Percentiles rank a stretch among this genome's conserved stretches.
These are phyloP conservation scores for Ailanthus altissimus DNA, from an alignment of 345 rosid genomes.

Conservation along the genomic window DNA sequence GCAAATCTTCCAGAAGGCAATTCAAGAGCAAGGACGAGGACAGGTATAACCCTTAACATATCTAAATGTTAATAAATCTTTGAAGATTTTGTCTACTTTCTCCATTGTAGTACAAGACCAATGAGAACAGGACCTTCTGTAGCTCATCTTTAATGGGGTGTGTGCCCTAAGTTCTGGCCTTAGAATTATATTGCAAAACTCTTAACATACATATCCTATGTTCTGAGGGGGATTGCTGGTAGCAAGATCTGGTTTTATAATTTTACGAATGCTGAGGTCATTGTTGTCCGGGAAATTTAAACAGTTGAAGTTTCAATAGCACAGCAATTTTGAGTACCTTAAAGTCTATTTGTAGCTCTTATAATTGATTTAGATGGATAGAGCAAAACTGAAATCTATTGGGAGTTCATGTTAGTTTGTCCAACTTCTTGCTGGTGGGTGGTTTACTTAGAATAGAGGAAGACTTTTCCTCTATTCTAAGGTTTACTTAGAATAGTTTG, in stretches of 20 bases:
- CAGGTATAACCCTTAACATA: slow-evolving; percentile 46
- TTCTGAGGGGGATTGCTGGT: neutral
- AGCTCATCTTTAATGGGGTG: neutral
- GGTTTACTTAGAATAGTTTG: too few species aligned
- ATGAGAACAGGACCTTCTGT: neutral
- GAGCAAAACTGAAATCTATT: neutral
- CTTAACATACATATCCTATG: neutral
- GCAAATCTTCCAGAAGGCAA: slow-evolving; percentile 89
- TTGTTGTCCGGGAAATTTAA: neutral
- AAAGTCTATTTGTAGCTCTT: neutral
- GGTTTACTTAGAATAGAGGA: too few species aligned
- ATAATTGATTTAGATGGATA: neutral
- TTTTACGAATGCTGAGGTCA: neutral
- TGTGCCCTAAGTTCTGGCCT: neutral
- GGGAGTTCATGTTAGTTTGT: neutral
- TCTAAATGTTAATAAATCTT: neutral
- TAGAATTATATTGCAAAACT: neutral
- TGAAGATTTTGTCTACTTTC: neutral
- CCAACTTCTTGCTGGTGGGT: neutral
- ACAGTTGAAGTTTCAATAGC: neutral
- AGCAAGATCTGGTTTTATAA: neutral
- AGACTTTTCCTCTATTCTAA: too few species aligned
- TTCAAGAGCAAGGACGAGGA: slow-evolving; percentile 91
- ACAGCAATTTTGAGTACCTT: neutral
- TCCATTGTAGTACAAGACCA: neutral